A percentile compares a stretch with the other conserved stretches of the same genome.
Evolutionary conservation across 1,139 yeast genomes (phyloP).

Genomic region (Blastobotrys arbuscula): DNA sequence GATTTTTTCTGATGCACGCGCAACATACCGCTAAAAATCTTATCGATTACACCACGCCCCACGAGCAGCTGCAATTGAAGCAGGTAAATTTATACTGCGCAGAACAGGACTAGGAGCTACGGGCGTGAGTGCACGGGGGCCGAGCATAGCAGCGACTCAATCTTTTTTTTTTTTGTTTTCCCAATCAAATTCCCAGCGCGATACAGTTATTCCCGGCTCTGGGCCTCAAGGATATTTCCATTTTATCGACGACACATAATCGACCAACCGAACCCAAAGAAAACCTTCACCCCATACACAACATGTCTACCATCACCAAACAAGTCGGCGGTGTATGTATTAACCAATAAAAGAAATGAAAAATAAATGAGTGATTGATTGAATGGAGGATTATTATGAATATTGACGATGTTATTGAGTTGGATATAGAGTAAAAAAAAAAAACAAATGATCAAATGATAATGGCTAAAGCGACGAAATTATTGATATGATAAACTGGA

Average conservation of each 20-base stretch:
- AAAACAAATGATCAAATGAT: background rate
- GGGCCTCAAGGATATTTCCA: slow-evolving; percentile 1
- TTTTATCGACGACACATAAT: slow-evolving; percentile 7
- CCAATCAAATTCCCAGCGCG: too few relatives aligned
- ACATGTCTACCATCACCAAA: slow-evolving; percentile 35
- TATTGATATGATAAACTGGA: background rate
- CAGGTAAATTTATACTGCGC: too few relatives aligned
- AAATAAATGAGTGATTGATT: slow-evolving; percentile 5
- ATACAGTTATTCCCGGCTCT: too few relatives aligned
- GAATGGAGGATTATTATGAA: background rate
- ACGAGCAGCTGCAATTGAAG: too few relatives aligned
- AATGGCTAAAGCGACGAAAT: background rate
- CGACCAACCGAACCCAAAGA: slow-evolving; percentile 11
- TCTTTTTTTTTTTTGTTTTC: too few relatives aligned
- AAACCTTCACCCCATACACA: background rate
- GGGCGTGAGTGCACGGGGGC: too few relatives aligned
- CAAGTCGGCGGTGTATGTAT: slow-evolving; percentile 36
- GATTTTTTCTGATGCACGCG: too few relatives aligned
- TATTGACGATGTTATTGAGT: background rate
- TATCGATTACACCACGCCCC: too few relatives aligned
- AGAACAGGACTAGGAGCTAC: too few relatives aligned
- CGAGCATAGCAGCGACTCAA: too few relatives aligned
- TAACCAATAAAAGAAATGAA: background rate
- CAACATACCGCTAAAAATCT: too few relatives aligned
- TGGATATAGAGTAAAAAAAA: background rate